These are phyloP conservation scores for Camellia granthamiana DNA, from an alignment of 148 eudicot genomes.

Conservation along the genomic window DNA sequence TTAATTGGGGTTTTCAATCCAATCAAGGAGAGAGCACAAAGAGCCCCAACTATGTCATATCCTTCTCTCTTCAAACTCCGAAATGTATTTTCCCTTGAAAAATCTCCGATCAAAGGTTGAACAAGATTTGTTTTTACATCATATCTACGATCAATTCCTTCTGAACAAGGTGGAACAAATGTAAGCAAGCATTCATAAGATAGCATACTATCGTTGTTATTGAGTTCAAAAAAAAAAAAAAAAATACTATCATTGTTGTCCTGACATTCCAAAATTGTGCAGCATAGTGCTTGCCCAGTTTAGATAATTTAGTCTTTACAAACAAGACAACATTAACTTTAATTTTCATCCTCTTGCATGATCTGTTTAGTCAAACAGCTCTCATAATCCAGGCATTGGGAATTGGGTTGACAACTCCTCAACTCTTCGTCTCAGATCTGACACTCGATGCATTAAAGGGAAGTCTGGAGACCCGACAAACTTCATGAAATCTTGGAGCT, in stretches of 20 bases:
- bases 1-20: no score
- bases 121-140: no score
- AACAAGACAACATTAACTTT: not conserved
- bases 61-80: no score
- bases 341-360: not conserved
- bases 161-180: no score
- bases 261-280: slow-evolving; percentile 4
- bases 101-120: no score
- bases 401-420: slow-evolving; percentile 71
- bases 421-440: slow-evolving; percentile 60
- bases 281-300: not conserved
- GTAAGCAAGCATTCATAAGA: not conserved
- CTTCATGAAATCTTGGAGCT: slow-evolving; percentile 79
- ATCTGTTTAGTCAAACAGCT: not conserved
- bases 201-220: not conserved
- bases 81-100: no score
- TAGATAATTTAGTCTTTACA: not conserved
- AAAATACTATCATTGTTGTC: not conserved
- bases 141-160: no score
- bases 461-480: slow-evolving; percentile 61
- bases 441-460: slow-evolving; percentile 44
- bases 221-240: no score
- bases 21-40: no score
- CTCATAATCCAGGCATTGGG: slow-evolving; percentile 76
- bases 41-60: no score